phyloP scores from a whole-genome alignment of 2,329 filamentous ascomycete species.

The Sclerotinia glacialis region DNA sequence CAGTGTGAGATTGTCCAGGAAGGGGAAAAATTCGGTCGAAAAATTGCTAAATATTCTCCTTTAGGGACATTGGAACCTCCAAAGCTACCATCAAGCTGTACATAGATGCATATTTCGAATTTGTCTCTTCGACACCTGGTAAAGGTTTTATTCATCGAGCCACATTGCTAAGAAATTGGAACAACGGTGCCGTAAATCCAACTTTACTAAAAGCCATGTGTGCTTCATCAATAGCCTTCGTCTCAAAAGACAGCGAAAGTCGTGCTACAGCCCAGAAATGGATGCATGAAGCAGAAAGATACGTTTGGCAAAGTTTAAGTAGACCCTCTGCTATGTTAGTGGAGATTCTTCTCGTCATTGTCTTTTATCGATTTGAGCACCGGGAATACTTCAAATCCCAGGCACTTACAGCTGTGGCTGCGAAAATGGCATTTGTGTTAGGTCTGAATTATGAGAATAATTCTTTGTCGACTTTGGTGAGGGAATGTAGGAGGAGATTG shows the following conservation, averaged over 20 bases:
- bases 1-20: conserved; percentile 1
- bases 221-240: conserved; percentile 20
- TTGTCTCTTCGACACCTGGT: conserved; percentile 21
- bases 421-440: conserved; percentile 21
- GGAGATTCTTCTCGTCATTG: conserved; percentile 19
- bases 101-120: conserved; percentile 22
- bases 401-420: conserved; percentile 18
- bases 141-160: conserved; percentile 22
- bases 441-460: conserved; percentile 21
- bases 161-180: conserved; percentile 22
- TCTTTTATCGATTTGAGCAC: conserved; percentile 21
- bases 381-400: conserved; percentile 19
- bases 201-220: conserved; percentile 18
- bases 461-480: conserved; percentile 16
- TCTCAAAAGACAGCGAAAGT: conserved; percentile 19
- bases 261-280: conserved; percentile 18
- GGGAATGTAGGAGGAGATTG: conserved; percentile 17
- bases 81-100: conserved; percentile 20
- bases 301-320: conserved; percentile 17
- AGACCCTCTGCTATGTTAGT: conserved; percentile 13
- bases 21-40: background rate
- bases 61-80: conserved; percentile 7
- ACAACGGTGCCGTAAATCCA: conserved; percentile 15
- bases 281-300: conserved; percentile 19
- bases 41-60: background rate